Evolutionary conservation across 2,329 filamentous ascomycete species (phyloP).

Genomic region (Uncinocarpus reesii): DNA sequence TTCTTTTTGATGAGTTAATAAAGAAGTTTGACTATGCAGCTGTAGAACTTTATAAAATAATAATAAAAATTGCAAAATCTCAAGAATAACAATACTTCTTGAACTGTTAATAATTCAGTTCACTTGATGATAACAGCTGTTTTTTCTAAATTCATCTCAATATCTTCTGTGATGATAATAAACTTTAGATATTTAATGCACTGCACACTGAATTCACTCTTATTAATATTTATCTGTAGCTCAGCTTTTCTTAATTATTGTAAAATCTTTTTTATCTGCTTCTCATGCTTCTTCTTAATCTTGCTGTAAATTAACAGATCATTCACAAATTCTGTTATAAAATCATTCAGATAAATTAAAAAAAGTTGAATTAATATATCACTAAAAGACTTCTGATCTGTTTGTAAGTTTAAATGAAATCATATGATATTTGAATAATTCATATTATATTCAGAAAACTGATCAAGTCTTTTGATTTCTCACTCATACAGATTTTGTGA

Average conservation of each 20-base stretch:
- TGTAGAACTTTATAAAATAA: no score
- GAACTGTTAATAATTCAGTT: no score
- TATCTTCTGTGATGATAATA: neutral
- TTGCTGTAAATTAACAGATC: slow-evolving; percentile 4
- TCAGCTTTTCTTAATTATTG: neutral
- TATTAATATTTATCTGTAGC: neutral
- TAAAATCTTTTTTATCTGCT: slow-evolving; percentile 1
- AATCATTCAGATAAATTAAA: slow-evolving; percentile 1
- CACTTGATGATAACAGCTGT: neutral
- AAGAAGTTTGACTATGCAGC: neutral
- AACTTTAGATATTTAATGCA: neutral
- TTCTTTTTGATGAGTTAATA: neutral
- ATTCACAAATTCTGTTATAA: neutral
- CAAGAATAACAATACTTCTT: neutral
- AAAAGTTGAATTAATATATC: slow-evolving; percentile 3
- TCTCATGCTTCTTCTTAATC: neutral
- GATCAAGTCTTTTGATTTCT: neutral
- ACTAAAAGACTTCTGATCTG: neutral
- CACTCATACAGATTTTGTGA: neutral
- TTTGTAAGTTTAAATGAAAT: neutral
- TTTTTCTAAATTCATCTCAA: slow-evolving; percentile 6
- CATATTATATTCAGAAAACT: neutral
- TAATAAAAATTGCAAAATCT: slow-evolving; percentile 8
- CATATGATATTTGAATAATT: neutral
- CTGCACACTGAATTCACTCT: slow-evolving; percentile 1